Evolutionary conservation across 768 basidiomycete species (phyloP).

Genomic region (Lentinula sp.): DNA sequence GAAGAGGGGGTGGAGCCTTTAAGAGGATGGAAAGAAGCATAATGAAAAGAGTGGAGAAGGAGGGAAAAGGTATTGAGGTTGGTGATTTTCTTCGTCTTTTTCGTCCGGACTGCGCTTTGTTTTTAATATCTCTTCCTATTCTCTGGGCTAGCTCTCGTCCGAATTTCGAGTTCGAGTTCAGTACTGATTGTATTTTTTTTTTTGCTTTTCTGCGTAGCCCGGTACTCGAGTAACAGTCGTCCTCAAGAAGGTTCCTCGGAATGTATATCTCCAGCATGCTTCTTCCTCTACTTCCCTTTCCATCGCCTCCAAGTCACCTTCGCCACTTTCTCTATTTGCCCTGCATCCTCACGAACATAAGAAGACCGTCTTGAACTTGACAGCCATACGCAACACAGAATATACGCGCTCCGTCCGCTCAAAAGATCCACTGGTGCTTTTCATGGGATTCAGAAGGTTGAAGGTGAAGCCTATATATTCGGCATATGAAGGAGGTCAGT

Average conservation of each 20-base stretch:
- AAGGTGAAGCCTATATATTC: constrained; percentile 86
- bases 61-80: not conserved
- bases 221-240: constrained; percentile 77
- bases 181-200: not conserved
- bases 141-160: not conserved
- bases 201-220: constrained; percentile 39
- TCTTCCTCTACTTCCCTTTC: not conserved
- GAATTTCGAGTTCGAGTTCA: not conserved
- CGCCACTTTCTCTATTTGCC: constrained; percentile 70
- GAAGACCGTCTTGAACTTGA: constrained; percentile 85
- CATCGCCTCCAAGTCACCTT: constrained; percentile 14
- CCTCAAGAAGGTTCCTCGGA: constrained; percentile 68
- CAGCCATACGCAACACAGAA: constrained; percentile 93
- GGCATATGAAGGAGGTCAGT: constrained; percentile 77
- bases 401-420: constrained; percentile 84
- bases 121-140: not conserved
- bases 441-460: constrained; percentile 83
- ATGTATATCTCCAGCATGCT: constrained; percentile 26
- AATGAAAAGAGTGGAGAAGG: not conserved
- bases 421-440: constrained; percentile 90
- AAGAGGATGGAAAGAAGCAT: not conserved
- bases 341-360: constrained; percentile 96
- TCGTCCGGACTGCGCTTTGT: not conserved
- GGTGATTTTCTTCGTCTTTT: not conserved
- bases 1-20: not conserved